Evolutionary conservation across 768 basidiomycete genomes (phyloP), one percentile per base, ranked within the genome.

Genomic region (Lactarius tabidus): DNA sequence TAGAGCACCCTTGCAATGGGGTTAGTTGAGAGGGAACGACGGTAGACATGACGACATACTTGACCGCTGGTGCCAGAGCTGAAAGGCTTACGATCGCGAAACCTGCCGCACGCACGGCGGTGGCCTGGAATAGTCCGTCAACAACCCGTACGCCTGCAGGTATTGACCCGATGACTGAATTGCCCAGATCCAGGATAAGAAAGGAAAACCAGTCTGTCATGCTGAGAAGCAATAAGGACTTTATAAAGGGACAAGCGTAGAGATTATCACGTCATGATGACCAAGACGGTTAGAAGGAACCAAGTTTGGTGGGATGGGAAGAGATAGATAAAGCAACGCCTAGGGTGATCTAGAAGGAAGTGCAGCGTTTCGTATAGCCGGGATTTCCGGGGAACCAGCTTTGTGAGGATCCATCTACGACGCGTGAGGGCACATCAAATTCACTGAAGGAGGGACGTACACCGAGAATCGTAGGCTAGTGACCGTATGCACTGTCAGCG

Each of bases 291-390:
- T 1, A 93, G 67, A 6, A 97, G 83, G 70, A 96, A 91, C 92
- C 93, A 94, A 3, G 95, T 97, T 72, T 97, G 95, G 71, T 95
- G 92, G 0, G 93, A 87, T 0, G 94, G 94, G 70, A 96, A 96
- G 10, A 96, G 82, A 73, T 94, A 91, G 14, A 93, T 84, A 72
- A 90, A 95, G 75, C 94, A 96, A 67, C 92, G 85, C 14, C 96
- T 85, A 15, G 96, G 96, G 73, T 98, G 96, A 71, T 98, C 94
- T 10, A 99, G 83, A 9, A 99, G 84, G 74, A 98, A 99, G 62
- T 87, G 88, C 1, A 97, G 79, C 0, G 93, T 93, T 76, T 95
- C 93, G 55, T 85, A 77, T 0, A 86, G 71, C 0, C 85, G 83
- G 17, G 92, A 93, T 0, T 74, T 71, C 2, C 70, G 71, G 6